Base-by-base conservation (phyloP, 2,329 filamentous ascomycete species). In the Aspergillus fumigatiaffinis region DNA sequence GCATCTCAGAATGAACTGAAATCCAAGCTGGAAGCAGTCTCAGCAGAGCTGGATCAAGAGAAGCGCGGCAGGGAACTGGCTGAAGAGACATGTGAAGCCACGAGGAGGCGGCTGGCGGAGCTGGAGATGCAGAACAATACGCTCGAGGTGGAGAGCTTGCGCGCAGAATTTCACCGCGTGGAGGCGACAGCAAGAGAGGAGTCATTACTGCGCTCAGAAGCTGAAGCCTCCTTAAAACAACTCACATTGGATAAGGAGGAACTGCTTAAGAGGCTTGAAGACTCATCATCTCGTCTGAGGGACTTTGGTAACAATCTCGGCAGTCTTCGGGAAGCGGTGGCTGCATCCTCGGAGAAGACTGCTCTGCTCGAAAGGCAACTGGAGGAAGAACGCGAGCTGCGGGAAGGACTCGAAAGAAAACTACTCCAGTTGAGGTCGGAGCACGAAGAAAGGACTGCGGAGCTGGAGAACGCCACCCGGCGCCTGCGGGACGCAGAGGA, bases 171-270 rank as follows among this genome's bases (percentile, higher is more conserved):
- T 38, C 91, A 97, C 68, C 82, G 90, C 65, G 82, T 85, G 1
- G 89, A 96, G 70, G 88, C 87, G 32, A 84, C 88, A 56, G 86
- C 89, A 23, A 84, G 94, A 57, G 91, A 97, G 65, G 89, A 96
- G 63, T 85, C 90, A 0, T 84, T 92, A n/a, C 80, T 85, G 28
- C 86, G 87, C 41, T 83, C 90, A 0, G 91, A 97, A 71, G 88
- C 92, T 1, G 81, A 89, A 55, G 85, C 91, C 1, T 82, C 88
- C 42, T 79, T 90, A 46, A 87, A 91, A 64, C 78, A 96, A 57
- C 78, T 96, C n/a, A 82, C 83, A 54, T 83, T 95, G n/a, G 93
- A 97, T 71, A 96, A 94, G 73, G 84, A 88, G 3, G 91, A 95
- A 62, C 74, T 96, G 14, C 81, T 84, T 53, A 78, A 79, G 35